Base-by-base conservation (phyloP, 768 basidiomycete species). In the Suillus luteus region DNA sequence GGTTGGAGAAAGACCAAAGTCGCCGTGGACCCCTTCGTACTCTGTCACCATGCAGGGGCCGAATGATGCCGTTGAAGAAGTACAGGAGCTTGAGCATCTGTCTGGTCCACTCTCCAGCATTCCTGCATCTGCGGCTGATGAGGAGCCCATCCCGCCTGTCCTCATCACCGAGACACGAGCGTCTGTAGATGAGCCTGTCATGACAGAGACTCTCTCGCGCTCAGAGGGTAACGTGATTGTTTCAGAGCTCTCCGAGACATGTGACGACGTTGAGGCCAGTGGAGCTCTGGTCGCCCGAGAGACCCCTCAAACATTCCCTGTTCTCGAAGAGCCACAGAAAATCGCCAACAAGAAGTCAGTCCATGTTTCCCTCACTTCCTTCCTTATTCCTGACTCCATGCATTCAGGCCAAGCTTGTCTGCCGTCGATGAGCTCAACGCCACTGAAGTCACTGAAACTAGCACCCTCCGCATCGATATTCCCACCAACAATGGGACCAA, bases 11-110 rank as follows among this genome's bases (percentile, higher is more conserved):
- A 69, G 72, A 49, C 72, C 72, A n/a, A 69, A 69, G 60, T 77
- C 77, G 1, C 72, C 73, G n/a, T 76, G 75, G 77, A 72, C 72
- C 3, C 69, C 77, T 22, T 77, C 76, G 10, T 77, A 78, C 63
- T 77, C 77, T 41, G 77, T 78, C 37, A 72, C 71, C 51, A 69
- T 62, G 31, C 77, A 78, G 67, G 78, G 78, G 14, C 52, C 64
- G 5, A 55, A 48, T 15, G 63, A 64, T 11, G 52, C 57, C 38
- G 65, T 63, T 59, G 54, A 63, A 40, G 55, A 69, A 37, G 35
- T 38, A 22, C 46, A 35, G 35, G 66, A 67, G 40, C 59, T 66
- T 27, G 64, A 65, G 31, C 41, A 64, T 40, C 40, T 66, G 2
- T 35, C 65, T 24, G 59, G 37, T 33, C 51, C 46, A 27, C 46